Evolutionary conservation across 441 rosid species (phyloP), one percentile per base, ranked within the genome.

Genomic region (Arabidopsis lyrata): DNA sequence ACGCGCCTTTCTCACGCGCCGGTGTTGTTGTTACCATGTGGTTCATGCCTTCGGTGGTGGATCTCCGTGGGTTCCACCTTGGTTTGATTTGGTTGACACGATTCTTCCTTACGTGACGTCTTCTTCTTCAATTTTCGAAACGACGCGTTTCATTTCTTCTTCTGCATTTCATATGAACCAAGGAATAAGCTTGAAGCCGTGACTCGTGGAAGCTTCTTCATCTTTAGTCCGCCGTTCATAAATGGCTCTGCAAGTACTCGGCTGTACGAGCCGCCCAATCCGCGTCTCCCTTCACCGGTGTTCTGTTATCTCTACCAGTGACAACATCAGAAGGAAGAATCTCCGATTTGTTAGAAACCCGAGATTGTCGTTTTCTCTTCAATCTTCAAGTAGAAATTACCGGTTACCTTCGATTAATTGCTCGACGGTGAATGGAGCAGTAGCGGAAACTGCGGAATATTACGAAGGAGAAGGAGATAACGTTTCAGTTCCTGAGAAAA

Each of bases 351-450:
- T 69, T 18, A 7, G 31, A 15, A 56, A 57, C 34, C 29, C 78
- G 4, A 50, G 60, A 31, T 74, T 61, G 14, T 61, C 77, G 2
- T 50, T 70, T 24, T 49, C 73, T 6, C 59, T 75, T 45, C 67
- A 60, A 31, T 76, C 74, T 44, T 27, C 68, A 1, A 10, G 0
- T 61, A 60, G 59, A 27, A 79, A 66, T 6, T 12, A 13, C 41
- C 64, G 42, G 16, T 36, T 78, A 8, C 8, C 36, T 76, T 75
- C 78, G 63, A 56, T 78, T 34, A 82, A 76, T 4, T 87, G 87
- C 69, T 84, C 89, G 27, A 80, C 88, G 14, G 72, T 87, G 18
- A 92, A 90, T 39, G 98, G 95, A 76, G 83, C 85, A 63, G 77
- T 85, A n/a, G 79, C 80, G 32, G 81, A 80, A 63, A 78, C 62